Conservation (phyloP, 768 basidiomycete species). For the Amanita molliuscula region DNA sequence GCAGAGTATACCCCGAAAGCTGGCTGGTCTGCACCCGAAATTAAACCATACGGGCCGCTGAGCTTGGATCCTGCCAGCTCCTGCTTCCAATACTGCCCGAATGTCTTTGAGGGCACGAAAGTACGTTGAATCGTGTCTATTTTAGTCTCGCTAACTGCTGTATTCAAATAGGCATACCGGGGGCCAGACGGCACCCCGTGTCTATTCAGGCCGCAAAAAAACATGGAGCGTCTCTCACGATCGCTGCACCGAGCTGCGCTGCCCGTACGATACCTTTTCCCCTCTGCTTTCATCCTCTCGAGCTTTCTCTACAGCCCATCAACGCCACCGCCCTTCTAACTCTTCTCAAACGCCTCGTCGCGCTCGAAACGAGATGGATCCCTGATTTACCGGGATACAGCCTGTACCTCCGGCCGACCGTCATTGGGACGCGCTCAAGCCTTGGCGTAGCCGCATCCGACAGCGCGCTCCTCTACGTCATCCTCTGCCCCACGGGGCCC, state of each 20-base stretch:
- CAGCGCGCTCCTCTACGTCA: conserved; percentile 65
- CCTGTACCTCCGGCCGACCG: conserved; percentile 79
- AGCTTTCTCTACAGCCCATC: conserved; percentile 41
- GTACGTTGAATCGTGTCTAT: conserved; percentile 12
- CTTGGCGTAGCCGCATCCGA: conserved; percentile 62
- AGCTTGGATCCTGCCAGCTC: conserved; percentile 58
- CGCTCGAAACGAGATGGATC: conserved; percentile 77
- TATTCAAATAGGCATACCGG: conserved; percentile 31
- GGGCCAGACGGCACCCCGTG: conserved; percentile 64
- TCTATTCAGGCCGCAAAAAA: conserved; percentile 75
- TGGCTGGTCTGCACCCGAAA: conserved; percentile 67
- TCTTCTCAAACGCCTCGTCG: conserved; percentile 67
- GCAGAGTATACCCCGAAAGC: conserved; percentile 47
- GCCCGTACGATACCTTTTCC: conserved; percentile 31
- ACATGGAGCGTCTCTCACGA: conserved; percentile 72
- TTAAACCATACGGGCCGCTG: conserved; percentile 66
- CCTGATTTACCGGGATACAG: conserved; percentile 64
- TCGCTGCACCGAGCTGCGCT: conserved; percentile 66
- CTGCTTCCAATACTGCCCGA: conserved; percentile 82
- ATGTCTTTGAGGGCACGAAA: conserved; percentile 86
- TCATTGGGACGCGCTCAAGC: conserved; percentile 46
- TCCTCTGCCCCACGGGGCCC: conserved; percentile 63
- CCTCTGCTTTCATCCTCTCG: background rate
- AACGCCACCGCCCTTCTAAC: conserved; percentile 54
- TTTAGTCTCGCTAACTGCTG: background rate